Conservation (phyloP, 768 basidiomycete genomes). For the Candolleomyces eurysporus region DNA sequence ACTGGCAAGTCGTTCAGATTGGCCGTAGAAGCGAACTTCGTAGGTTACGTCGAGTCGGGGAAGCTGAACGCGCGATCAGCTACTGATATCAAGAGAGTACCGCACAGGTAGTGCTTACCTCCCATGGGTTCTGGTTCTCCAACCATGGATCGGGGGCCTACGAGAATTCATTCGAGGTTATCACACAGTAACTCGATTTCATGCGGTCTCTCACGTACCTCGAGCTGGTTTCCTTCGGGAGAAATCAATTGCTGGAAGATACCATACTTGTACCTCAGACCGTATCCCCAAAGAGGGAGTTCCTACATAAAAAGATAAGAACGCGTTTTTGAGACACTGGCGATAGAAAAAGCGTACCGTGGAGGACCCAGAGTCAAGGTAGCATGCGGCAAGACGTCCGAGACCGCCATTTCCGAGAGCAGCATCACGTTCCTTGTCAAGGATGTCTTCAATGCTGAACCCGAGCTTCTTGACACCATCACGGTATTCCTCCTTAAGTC, state of each 20-base stretch:
- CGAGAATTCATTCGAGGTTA: background rate
- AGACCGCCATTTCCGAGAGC: slow-evolving; percentile 94
- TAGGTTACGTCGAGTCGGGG: slow-evolving; percentile 82
- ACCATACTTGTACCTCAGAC: slow-evolving; percentile 88
- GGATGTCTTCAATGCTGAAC: slow-evolving; percentile 84
- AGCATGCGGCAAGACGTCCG: slow-evolving; percentile 95
- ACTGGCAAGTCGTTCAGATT: slow-evolving; percentile 64
- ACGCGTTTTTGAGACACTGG: background rate
- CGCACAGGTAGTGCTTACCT: slow-evolving; percentile 28
- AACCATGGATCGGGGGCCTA: slow-evolving; percentile 90
- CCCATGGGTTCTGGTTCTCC: slow-evolving; percentile 86
- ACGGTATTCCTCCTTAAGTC: slow-evolving; percentile 72
- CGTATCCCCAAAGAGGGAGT: slow-evolving; percentile 95
- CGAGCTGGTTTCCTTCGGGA: slow-evolving; percentile 78
- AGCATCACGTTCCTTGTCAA: slow-evolving; percentile 90
- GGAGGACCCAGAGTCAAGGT: slow-evolving; percentile 89
- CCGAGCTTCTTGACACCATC: slow-evolving; percentile 75
- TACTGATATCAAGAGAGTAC: background rate
- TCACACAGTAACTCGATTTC: slow-evolving; percentile 8
- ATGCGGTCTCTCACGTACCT: slow-evolving; percentile 32
- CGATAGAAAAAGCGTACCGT: slow-evolving; percentile 56
- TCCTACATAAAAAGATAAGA: slow-evolving; percentile 37
- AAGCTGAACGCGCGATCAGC: slow-evolving; percentile 32
- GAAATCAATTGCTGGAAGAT: slow-evolving; percentile 95
- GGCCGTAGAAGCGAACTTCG: slow-evolving; percentile 87